Base-by-base conservation (phyloP, 495 filamentous ascomycete species). In the Penicillium argentinense region DNA sequence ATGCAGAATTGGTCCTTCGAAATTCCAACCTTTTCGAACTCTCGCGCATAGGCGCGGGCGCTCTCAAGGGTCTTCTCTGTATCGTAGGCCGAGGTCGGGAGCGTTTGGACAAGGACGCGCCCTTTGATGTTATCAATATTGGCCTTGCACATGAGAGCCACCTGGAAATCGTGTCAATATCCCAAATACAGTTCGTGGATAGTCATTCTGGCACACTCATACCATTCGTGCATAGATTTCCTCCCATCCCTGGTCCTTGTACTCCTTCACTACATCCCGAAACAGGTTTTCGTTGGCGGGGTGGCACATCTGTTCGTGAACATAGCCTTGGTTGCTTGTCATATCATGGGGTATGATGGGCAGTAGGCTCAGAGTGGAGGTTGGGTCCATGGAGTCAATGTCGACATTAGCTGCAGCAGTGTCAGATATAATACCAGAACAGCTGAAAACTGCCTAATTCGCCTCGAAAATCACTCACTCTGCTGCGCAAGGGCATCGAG, bases 1-100 rank as follows among this genome's bases (percentile, higher is more conserved):
- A 83, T 77, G 39, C 75, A 81, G 34, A 83, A 63, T 42, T 77
- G 69, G 28, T 72, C 71, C 38, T 65, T 61, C 27, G 60, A 47
- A 36, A 74, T 66, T 22, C 68, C 66, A 0, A 54, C 66, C 6
- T 51, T 56, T 36, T 59, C 62, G 34, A 72, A 71, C 47, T 72
- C 69, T 4, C 53, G 45, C 17, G 68, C 69, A 30, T 74, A 72
- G 9, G 61, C 36, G 4, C 64, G 69, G n/a, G 63, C 68, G 44
- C 71, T 66, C 18, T 58, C 63, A 12, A 74, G 53, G 19, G 63
- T 66, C 16, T 59, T 59, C 21, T 56, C 26, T 6, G 28, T 43
- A 27, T 59, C 39, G 49, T 74, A 74, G 19, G 66, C 71, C 18
- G 64, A 47, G 1, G 61, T 66, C 7, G 68, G 68, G 9, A 63